Evolutionary conservation across 768 basidiomycete genomes (phyloP), one percentile per base, ranked within the genome.

Genomic region (Tylopilus sp.): DNA sequence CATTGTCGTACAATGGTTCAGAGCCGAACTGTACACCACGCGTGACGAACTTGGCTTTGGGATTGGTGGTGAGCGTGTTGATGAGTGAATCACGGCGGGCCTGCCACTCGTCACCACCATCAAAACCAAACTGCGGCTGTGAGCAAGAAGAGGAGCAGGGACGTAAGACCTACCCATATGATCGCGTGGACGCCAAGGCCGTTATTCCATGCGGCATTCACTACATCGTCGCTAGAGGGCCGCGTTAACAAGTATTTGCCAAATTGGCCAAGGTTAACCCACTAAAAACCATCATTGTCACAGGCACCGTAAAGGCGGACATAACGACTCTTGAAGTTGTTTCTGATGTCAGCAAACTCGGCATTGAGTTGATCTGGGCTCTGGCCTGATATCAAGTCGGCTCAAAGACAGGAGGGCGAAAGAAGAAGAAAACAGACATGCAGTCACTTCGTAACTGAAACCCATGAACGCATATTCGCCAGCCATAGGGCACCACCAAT

Each of bases 401-500:
- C 44, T 31, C 36, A 8, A 6, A 40, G 28, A 18, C 3, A 33
- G 45, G 23, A 20, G 18, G 18, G 13, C 7, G 28, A 28, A 13
- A 40, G 12, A 39, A 12, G 35, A 33, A 4, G 2, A 43, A 26
- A 23, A 67, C 79, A 44, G 57, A 84, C 86, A 88, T 12, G 70
- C 74, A 40, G 82, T 79, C 20, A 89, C 74, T 58, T 86, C 86
- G 56, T 90, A 90, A 63, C 85, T 85, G 67, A 90, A 85, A 0
- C 86, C 88, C 44, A 89, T 69, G 62, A 90, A 90, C 0, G 79
- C 88, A 57, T 87, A 88, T 62, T 91, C 88, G 0, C 77, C 79
- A 49, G 70, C 68, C 35, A 69, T 63, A 48, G 78, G 65, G 62
- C 88, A 91, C 88, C 86, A 85, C 83, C 83, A 85, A 46, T 73